Conservation (phyloP, 2,329 filamentous ascomycete genomes). For the Colletotrichum coccodes region DNA sequence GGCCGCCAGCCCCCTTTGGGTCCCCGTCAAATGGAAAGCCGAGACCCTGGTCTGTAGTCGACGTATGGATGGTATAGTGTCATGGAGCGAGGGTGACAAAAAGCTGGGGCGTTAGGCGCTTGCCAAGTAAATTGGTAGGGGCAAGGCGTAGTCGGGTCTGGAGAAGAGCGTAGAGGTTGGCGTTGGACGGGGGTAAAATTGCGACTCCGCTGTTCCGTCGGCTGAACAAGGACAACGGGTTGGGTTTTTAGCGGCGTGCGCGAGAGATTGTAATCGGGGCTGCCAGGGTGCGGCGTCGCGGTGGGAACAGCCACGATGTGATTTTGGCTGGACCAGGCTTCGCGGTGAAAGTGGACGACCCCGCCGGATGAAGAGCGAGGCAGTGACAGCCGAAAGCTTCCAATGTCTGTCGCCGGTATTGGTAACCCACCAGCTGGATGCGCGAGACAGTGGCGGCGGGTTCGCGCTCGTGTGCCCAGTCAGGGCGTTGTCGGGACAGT, state of each 20-base stretch:
- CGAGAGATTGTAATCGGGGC: constrained; percentile 23
- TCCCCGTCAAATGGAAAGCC: constrained; percentile 20
- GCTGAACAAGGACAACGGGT: constrained; percentile 21
- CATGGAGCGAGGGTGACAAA: constrained; percentile 7
- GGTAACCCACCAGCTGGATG: not conserved
- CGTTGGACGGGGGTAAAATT: constrained; percentile 30
- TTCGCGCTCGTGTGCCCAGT: constrained; percentile 6
- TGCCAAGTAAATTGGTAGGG: constrained; percentile 21
- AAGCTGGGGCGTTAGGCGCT: constrained; percentile 26
- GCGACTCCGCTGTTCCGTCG: constrained; percentile 33
- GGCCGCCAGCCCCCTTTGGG: constrained; percentile 22
- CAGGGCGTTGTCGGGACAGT: constrained; percentile 12
- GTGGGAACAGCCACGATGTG: not conserved
- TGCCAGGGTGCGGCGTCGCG: constrained; percentile 24
- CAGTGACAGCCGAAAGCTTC: not conserved
- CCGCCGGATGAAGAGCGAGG: not conserved
- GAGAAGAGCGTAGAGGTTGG: constrained; percentile 10
- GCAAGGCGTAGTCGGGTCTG: constrained; percentile 18
- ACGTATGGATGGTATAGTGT: constrained; percentile 1
- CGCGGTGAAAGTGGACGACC: not conserved
- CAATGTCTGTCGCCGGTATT: not conserved
- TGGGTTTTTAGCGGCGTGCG: constrained; percentile 21
- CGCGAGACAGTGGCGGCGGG: not conserved
- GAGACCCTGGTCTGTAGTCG: constrained; percentile 20
- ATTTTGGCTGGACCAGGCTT: not conserved